Conservation (phyloP, 192 early-diverging fungal genomes). For the Funneliformis geosporum region DNA sequence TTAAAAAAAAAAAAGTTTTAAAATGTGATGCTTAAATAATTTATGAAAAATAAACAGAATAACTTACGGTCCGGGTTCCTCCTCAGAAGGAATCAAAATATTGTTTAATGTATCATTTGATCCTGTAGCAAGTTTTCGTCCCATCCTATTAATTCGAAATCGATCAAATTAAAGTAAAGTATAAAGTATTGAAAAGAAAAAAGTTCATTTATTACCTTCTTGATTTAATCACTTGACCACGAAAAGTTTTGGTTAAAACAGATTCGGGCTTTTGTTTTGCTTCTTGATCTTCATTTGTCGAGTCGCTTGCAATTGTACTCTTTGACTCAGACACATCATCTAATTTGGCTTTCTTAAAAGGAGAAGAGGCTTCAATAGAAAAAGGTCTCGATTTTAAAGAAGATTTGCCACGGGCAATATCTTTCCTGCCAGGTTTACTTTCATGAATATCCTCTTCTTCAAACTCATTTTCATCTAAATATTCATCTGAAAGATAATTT, state of each 20-base stretch:
- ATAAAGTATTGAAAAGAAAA: not conserved
- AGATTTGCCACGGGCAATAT: not conserved
- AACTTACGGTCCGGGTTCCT: not conserved
- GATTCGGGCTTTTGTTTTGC: not conserved
- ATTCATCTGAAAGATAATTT: not conserved
- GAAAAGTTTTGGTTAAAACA: conserved; percentile 17
- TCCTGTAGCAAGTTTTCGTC: not conserved
- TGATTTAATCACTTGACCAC: conserved; percentile 10
- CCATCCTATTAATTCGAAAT: not conserved
- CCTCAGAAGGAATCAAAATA: not conserved
- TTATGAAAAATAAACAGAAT: not conserved
- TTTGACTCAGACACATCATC: not conserved
- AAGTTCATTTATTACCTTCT: not conserved
- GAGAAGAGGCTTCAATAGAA: not conserved
- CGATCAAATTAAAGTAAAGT: not conserved
- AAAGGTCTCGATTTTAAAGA: not conserved
- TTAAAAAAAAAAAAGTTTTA: not conserved
- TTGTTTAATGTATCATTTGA: not conserved
- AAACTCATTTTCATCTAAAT: not conserved
- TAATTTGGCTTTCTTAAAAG: not conserved
- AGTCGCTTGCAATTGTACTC: not conserved
- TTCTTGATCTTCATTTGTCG: not conserved
- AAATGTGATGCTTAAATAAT: not conserved
- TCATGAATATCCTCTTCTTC: not conserved
- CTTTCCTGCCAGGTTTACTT: not conserved